phyloP scores from a whole-genome alignment of 192 early-diverging fungal genomes.

The Pilobolus umbonatus region DNA sequence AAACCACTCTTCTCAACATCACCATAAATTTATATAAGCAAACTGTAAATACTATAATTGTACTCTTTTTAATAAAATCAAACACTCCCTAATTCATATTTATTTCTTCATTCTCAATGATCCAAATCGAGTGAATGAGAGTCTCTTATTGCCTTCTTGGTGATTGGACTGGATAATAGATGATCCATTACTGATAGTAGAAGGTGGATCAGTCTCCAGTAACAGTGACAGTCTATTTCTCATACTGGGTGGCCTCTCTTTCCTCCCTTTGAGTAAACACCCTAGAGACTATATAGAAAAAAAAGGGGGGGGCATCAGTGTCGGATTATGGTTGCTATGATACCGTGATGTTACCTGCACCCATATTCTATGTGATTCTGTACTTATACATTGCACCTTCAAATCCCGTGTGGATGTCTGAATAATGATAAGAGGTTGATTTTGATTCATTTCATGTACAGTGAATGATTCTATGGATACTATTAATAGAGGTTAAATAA shows the following conservation, averaged over 20 bases:
- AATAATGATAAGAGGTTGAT: slow-evolving; percentile 56
- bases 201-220: slow-evolving; percentile 5
- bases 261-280: slow-evolving; percentile 1
- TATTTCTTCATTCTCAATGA: background rate
- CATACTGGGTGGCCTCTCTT: background rate
- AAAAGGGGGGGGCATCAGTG: background rate
- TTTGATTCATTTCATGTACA: slow-evolving; percentile 26
- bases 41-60: too few species aligned
- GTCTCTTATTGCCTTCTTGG: background rate
- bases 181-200: background rate
- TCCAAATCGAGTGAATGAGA: background rate
- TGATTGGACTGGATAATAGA: background rate
- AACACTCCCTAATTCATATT: background rate
- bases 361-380: slow-evolving; percentile 67
- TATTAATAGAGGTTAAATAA: background rate
- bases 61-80: background rate
- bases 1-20: background rate
- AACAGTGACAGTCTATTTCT: slow-evolving; percentile 4
- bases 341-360: slow-evolving; percentile 45
- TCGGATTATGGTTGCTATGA: background rate
- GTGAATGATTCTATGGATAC: slow-evolving; percentile 31
- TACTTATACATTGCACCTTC: slow-evolving; percentile 62
- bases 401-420: slow-evolving; percentile 61
- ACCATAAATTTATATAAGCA: too few species aligned
- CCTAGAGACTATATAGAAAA: background rate